Conservation (phyloP, 129 eudicot species). For the Ambrosia artemisiifolia region DNA sequence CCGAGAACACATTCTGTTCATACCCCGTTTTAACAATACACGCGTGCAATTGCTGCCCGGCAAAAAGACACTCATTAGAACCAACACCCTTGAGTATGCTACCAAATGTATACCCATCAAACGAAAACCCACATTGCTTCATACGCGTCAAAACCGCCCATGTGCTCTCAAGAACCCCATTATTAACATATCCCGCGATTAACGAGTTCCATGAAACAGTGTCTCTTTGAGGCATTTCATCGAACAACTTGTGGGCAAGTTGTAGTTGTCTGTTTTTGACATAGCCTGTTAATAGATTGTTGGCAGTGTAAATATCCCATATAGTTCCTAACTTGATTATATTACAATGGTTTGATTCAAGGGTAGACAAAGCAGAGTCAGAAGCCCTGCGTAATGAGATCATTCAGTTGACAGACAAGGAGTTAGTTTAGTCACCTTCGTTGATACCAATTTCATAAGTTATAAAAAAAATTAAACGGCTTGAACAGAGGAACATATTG, state of each 20-base stretch:
- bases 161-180: constrained; percentile 38
- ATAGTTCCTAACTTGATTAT: constrained; percentile 51
- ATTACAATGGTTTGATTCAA: constrained; percentile 48
- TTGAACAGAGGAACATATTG: too few relatives aligned
- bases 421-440: too few relatives aligned
- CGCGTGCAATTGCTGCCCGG: constrained; percentile 67
- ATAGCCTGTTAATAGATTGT: constrained; percentile 49
- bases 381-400: constrained; percentile 7
- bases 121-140: constrained; percentile 46
- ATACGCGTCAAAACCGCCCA: constrained; percentile 61
- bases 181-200: constrained; percentile 63
- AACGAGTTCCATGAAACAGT: constrained; percentile 78
- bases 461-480: too few relatives aligned
- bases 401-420: neutral
- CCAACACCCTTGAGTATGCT: constrained; percentile 82
- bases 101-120: constrained; percentile 72
- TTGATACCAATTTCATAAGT: too few relatives aligned
- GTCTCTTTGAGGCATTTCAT: constrained; percentile 71
- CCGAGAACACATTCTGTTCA: constrained; percentile 54
- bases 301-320: constrained; percentile 53
- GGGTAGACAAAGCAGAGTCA: constrained; percentile 5
- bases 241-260: constrained; percentile 68
- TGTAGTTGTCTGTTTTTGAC: constrained; percentile 44
- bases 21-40: constrained; percentile 53
- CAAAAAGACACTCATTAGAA: constrained; percentile 27